Evolutionary conservation across 73 alveolate genomes (phyloP), one percentile per base, ranked within the genome.

Genomic region (Paramecium octaurelia): DNA sequence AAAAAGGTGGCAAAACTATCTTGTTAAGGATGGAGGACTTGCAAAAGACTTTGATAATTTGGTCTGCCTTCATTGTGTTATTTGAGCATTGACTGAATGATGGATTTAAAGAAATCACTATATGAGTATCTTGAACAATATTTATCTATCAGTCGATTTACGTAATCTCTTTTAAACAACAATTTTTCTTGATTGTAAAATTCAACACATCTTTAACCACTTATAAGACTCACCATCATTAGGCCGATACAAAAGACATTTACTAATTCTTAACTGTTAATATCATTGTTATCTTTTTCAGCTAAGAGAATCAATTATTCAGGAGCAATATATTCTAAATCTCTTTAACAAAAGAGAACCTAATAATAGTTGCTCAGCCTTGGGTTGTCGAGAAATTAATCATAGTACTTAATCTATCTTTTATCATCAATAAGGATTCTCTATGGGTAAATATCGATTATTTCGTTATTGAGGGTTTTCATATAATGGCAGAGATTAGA

Each of bases 271-370:
- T 80, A 80, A 44, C 44, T 14, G 10, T 44, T 80, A 1, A 8
- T 48, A 80, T 48, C 75, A 0, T 23, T 14, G 21, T 64, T 8
- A 31, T 18, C 57, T 80, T 44, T 46, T 6, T 24, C 73, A 12
- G 34, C 27, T 38, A 73, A 73, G 18, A 73, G 59, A 16, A 73
- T 10, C 18, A 73, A 38, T 11, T 73, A 11, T 48, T 80, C 91
- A 11, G 91, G 91, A 6, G 91, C 91, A 11, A 80, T 0, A 44
- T 44, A 80, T n/a, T 80, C 91, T 23, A 80, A 18, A 80, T 44
- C 91, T 46, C 70, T 80, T 23, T 24, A 43, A 3, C 76, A 36
- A 23, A 80, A 80, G 10, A 43, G 21, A 21, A 44, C 75, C n/a
- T 48, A 24, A 44, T 24, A 43, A 23, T 80, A 48, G 27, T 44